Evolutionary conservation across 768 basidiomycete genomes (phyloP), one percentile per base, ranked within the genome.

Genomic region (Boletus sp.): DNA sequence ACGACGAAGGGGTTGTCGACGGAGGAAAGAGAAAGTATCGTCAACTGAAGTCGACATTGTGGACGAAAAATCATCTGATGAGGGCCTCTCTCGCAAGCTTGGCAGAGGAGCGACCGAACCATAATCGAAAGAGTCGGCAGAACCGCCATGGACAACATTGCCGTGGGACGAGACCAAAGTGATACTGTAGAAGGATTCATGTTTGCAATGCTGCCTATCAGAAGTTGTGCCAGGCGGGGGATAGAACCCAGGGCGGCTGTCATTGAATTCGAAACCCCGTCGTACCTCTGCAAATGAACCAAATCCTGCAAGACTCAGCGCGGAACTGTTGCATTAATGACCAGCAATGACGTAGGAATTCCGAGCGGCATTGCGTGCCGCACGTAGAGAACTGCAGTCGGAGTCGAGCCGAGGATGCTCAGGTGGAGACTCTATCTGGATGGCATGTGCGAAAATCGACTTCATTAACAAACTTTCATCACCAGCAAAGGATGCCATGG

Each of bases 161-260:
- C 90, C 89, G 55, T 88, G 89, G 0, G 89, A 90, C 0, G 90
- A 91, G 5, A 91, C 80, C 0, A 88, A 90, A 0, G 87, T 85
- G 47, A 92, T 84, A 62, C 87, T 90, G 69, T 85, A 80, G 14
- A 83, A 47, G 0, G 88, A 88, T 35, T 85, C 83, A 14, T 79
- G 80, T 45, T 74, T 75, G 9, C 64, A 63, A 45, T 85, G 81
- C 42, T 64, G 70, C 14, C 53, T 68, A 25, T 72, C 74, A n/a
- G 72, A 73, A 33, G 69, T 54, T 10, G 72, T 70, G 2, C 66
- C 70, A 29, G 76, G 70, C 11, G 82, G 79, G 1, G 85, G 84
- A 61, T 87, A 90, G 67, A 88, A 89, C 2, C 79, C 73, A 2
- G 85, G 83, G 0, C 86, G 80, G 44, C 79, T 74, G 8, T 79